Evolutionary conservation across 2,329 filamentous ascomycete genomes (phyloP), one percentile per base, ranked within the genome.

Genomic region (Trichophyton equinum): DNA sequence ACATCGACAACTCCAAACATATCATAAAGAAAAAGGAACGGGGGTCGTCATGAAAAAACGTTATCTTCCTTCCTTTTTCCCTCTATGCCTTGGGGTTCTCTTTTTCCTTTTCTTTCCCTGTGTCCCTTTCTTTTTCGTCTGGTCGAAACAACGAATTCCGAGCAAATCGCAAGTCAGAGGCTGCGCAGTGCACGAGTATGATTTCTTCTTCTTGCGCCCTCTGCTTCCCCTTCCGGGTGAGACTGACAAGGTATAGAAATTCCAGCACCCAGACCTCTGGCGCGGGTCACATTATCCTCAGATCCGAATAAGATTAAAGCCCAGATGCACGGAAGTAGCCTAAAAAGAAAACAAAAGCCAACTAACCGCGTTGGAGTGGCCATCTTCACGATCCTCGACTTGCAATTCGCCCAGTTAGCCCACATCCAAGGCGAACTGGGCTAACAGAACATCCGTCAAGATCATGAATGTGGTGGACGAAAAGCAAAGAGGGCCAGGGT

Each of bases 301-400:
- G 27, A 53, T 53, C 49, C 49, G 49, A 53, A 53, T 53, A 53
- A 53, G 49, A 53, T 53, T 53, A 53, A 53, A 53, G 49, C 22
- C 46, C 46, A 27, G 27, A 53, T 25, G 49, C 25, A 53, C 49
- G 49, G 49, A 53, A 53, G 8, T 53, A 53, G 25, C 22, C 33
- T 53, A 53, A 53, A 53, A 53, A 33, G 22, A 30, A 53, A 27
- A 53, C 20, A 20, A 53, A 53, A 53, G 49, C 49, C 49, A 53
- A 53, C 49, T 53, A 53, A 53, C 49, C 49, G 25, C 49, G 49
- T 30, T 33, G 27, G 49, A 53, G 49, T 15, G 22, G 13, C 49
- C 49, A 53, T 53, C 49, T 15, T 53, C 49, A 27, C 25, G 49
- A 30, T 30, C 49, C 49, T 27, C 49, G 49, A 5, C 22, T 25